Evolutionary conservation across 2,329 filamentous ascomycete genomes (phyloP).

Genomic region (Nothomitra cinnamomea): DNA sequence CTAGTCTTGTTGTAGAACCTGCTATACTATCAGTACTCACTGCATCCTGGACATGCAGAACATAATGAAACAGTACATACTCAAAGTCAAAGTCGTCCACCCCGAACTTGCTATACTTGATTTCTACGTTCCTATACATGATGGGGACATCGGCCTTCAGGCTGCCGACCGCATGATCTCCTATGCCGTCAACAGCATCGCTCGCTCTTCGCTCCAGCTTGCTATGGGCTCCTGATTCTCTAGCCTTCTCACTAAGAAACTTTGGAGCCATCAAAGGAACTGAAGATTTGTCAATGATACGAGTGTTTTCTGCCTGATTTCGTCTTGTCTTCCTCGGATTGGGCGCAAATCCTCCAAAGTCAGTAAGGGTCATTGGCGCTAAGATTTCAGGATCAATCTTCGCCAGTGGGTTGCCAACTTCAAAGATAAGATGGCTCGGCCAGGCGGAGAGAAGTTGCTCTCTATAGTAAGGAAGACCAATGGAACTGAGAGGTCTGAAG

Average conservation of each 20-base stretch:
- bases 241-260: slow-evolving; percentile 85
- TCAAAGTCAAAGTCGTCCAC: slow-evolving; percentile 99
- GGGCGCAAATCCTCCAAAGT: slow-evolving; percentile 62
- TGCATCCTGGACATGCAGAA: slow-evolving; percentile 9
- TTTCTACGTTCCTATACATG: slow-evolving; percentile 87
- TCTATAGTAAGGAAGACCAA: slow-evolving; percentile 89
- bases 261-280: slow-evolving; percentile 62
- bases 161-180: slow-evolving; percentile 53
- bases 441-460: slow-evolving; percentile 77
- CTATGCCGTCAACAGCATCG: slow-evolving; percentile 42
- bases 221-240: slow-evolving; percentile 36
- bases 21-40: not conserved
- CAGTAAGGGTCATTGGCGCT: slow-evolving; percentile 48
- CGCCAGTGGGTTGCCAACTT: slow-evolving; percentile 66
- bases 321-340: slow-evolving; percentile 57
- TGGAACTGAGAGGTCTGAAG: slow-evolving; percentile 54
- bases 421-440: slow-evolving; percentile 69
- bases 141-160: slow-evolving; percentile 67
- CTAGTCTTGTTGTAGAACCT: slow-evolving; percentile 89
- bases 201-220: slow-evolving; percentile 26
- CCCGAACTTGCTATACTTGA: slow-evolving; percentile 97
- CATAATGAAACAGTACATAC: slow-evolving; percentile 27
- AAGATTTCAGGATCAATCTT: slow-evolving; percentile 58
- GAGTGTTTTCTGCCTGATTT: slow-evolving; percentile 71
- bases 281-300: slow-evolving; percentile 41